Base-by-base conservation (phyloP, 768 basidiomycete genomes). In the Udeniomyces megalosporus region DNA sequence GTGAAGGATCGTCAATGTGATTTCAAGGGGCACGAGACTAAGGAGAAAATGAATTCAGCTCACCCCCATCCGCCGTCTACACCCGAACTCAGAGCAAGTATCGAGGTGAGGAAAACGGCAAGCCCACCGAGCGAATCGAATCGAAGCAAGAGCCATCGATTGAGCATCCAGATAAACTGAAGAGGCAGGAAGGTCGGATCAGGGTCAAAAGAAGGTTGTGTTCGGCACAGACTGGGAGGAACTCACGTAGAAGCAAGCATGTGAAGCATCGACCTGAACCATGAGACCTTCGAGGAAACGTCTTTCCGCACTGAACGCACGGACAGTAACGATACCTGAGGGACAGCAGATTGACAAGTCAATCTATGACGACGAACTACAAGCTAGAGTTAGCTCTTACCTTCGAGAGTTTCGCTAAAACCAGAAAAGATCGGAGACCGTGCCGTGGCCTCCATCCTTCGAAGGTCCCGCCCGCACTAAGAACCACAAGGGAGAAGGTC, bases 361-460 rank as follows among this genome's bases (percentile, higher is more conserved):
- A n/a, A n/a, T n/a, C n/a, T n/a, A n/a, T n/a, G n/a, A n/a, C n/a
- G n/a, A n/a, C n/a, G n/a, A n/a, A n/a, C n/a, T n/a, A n/a, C n/a
- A n/a, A n/a, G n/a, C n/a, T n/a, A n/a, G n/a, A n/a, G n/a, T n/a
- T n/a, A n/a, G n/a, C n/a, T n/a, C n/a, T n/a, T 86, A 26, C 89
- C 89, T 56, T 90, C 86, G 22, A 93, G 72, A 11, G 91, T 60
- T 57, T 73, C 72, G n/a, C 62, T 63, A 60, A 73, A 74, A 60
- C 84, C 85, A 7, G 84, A 84, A 73, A 84, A 88, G 65, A 88
- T 88, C 0, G 88, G 86, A 0, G 85, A 86, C 14, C 87, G 78
- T 0, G 84, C 81, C 68, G 88, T 92, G 1, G 88, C 87, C 71
- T 93, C 91, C 83, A 95, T 88, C 22, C 91, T 80, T 62, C 88